Conservation (phyloP, 129 eudicot genomes). For the Centaurea solstitialis region DNA sequence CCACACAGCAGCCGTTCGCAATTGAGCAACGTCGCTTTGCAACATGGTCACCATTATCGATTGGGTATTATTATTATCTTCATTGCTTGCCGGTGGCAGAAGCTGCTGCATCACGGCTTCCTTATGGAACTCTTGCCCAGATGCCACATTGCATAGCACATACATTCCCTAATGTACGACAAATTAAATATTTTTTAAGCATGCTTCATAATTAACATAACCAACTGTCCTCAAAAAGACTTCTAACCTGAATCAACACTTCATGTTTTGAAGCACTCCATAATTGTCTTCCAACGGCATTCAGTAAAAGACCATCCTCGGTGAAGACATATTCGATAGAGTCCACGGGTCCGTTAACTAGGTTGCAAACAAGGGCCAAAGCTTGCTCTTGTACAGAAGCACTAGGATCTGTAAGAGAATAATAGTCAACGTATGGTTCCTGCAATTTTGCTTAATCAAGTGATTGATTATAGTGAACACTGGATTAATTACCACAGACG, state of each 20-base stretch:
- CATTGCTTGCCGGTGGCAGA: conserved; percentile 39
- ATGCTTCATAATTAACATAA: not conserved
- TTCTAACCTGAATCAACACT: conserved; percentile 77
- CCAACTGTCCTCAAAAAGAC: not conserved
- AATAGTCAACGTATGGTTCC: conserved; percentile 1
- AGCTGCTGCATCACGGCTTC: conserved; percentile 83
- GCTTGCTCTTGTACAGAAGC: conserved; percentile 96
- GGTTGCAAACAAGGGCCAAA: conserved; percentile 74
- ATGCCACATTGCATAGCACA: conserved; percentile 78
- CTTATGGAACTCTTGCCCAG: conserved; percentile 87
- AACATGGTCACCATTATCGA: conserved; percentile 51
- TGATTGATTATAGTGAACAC: not conserved
- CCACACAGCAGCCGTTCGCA: conserved; percentile 90
- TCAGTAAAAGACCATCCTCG: conserved; percentile 67
- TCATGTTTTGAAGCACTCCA: conserved; percentile 54
- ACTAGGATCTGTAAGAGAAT: conserved; percentile 63
- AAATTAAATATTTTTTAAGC: conserved; percentile 10
- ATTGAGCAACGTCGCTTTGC: conserved; percentile 66
- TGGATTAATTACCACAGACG: conserved; percentile 67
- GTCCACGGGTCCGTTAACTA: conserved; percentile 68
- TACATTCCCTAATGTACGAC: conserved; percentile 63
- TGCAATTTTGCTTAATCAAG: not conserved
- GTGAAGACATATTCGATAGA: conserved; percentile 64
- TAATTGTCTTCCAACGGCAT: conserved; percentile 78
- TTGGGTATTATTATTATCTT: conserved; percentile 34